Evolutionary conservation across 495 filamentous ascomycete genomes (phyloP), one percentile per base, ranked within the genome.

Genomic region (Neurospora intermedia): DNA sequence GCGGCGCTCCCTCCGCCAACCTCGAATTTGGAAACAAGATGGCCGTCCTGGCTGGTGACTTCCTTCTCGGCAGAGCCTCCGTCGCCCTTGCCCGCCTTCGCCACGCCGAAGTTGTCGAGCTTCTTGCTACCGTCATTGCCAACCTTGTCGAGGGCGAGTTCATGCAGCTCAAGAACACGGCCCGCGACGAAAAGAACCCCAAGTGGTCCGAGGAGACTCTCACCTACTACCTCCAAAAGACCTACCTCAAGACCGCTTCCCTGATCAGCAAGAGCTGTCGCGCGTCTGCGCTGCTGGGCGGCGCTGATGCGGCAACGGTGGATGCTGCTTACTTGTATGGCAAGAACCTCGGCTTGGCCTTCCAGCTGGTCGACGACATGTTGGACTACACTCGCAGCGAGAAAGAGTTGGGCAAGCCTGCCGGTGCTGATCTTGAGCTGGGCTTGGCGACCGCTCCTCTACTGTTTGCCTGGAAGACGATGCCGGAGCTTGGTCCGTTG

Each of bases 281-380:
- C 59, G 94, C 95, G 1, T 88, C 96, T 3, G 95, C 96, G 6
- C 82, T 99, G 38, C 87, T 99, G 16, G 94, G 96, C 31, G 87
- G 91, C 35, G 87, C 89, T 35, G 88, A 93, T 18, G 87, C 88
- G 2, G 88, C 91, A 76, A 92, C 94, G 18, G 92, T 97, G 3
- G 93, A 98, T 75, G 91, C 96, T 2, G 93, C 96, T 0, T 99
- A 99, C 78, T 75, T 85, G 18, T 99, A 97, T 79, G 96, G 96
- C 42, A 92, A 90, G 82, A 97, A 98, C 76, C 82, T 99, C 70
- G 96, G 96, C 0, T 80, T 99, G 71, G 96, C 96, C 2, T 99
- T 99, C 84, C 96, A 99, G 85, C 85, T 99, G n/a, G 94, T 99
- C 13, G 96, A 99, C 76, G 96, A 99, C 80, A 92, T 99, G 92